Evolutionary conservation across 139 green algal genomes (phyloP).

Genomic region (Coelastrella sp.): DNA sequence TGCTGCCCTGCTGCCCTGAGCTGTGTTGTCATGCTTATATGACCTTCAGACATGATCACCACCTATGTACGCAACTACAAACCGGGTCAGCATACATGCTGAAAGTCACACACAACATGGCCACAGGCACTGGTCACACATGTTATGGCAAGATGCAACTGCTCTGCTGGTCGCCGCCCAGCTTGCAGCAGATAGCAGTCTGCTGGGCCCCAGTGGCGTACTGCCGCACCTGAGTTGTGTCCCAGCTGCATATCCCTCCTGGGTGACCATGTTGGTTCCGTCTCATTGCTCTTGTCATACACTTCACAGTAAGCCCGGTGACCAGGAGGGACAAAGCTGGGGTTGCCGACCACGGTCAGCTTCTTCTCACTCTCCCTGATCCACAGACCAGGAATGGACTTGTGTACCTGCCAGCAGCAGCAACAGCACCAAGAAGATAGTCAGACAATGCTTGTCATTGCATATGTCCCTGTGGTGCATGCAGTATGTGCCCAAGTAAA

Average conservation of each 20-base stretch:
- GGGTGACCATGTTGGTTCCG: not conserved
- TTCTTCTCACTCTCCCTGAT: conserved; percentile 6
- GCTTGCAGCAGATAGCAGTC: no score
- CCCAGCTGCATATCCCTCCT: not conserved
- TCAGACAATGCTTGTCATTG: not conserved
- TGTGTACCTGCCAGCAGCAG: not conserved
- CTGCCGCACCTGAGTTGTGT: not conserved
- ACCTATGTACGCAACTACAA: no score
- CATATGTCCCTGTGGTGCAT: not conserved
- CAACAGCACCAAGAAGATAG: not conserved
- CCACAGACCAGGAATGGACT: not conserved
- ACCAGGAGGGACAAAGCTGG: conserved; percentile 9
- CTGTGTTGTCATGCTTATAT: no score
- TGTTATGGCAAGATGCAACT: no score
- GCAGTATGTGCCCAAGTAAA: not conserved
- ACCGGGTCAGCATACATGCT: no score
- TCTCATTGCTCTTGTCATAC: conserved; percentile 4
- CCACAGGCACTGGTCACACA: no score
- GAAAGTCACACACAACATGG: no score
- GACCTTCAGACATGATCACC: no score
- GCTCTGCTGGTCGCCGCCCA: no score
- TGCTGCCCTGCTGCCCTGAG: no score
- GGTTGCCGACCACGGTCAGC: not conserved
- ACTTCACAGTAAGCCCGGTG: not conserved
- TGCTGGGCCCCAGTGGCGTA: no score